A percentile compares a stretch with the other conserved stretches of the same genome.
phyloP scores from a whole-genome alignment of 208 protist species.

The Wallacemonas collosoma region DNA sequence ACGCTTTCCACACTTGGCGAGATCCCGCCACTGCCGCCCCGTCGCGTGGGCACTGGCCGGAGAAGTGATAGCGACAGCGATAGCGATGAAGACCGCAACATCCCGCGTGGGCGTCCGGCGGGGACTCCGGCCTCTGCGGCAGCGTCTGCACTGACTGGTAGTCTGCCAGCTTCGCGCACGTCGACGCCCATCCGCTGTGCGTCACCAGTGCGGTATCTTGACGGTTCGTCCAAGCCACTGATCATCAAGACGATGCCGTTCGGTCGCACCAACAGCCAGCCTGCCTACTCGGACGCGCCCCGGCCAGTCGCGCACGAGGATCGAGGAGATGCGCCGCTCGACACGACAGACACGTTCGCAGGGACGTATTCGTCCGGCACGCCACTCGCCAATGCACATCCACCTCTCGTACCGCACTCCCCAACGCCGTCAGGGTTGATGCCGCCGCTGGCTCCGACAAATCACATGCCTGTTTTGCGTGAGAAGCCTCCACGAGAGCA shows the following conservation, averaged over 20 bases:
- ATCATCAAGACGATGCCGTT: conserved; percentile 26
- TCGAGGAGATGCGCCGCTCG: neutral
- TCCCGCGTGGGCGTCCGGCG: neutral
- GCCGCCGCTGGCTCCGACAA: conserved; percentile 2
- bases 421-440: neutral
- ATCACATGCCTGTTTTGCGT: neutral
- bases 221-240: conserved; percentile 3
- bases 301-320: neutral
- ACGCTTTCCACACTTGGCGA: conserved; percentile 10
- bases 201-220: conserved; percentile 8
- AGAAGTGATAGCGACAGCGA: conserved; percentile 1
- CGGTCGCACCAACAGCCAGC: conserved; percentile 28
- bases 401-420: conserved; percentile 1
- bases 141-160: neutral
- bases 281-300: conserved; percentile 17
- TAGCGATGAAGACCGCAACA: neutral
- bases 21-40: conserved; percentile 8
- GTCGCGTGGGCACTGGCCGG: neutral
- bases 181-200: conserved; percentile 1
- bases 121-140: too few relatives aligned
- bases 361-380: conserved; percentile 14
- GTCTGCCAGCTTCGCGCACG: conserved; percentile 1
- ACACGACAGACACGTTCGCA: neutral
- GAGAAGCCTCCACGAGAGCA: neutral
- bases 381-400: neutral